Evolutionary conservation across 305 asterid species (phyloP).

Genomic region (Stenogyne calaminthoides): DNA sequence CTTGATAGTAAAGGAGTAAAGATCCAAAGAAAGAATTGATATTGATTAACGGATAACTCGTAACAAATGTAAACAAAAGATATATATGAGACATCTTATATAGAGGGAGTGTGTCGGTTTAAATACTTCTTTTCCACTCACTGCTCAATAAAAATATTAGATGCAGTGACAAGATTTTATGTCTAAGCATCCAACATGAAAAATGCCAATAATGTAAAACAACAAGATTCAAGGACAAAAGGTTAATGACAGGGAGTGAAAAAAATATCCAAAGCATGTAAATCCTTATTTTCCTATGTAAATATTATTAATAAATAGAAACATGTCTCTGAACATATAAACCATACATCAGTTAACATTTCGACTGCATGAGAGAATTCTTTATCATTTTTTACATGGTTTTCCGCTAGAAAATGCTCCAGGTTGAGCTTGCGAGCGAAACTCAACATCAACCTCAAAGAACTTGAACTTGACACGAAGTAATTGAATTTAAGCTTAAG

Average conservation of each 20-base stretch:
- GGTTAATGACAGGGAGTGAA: neutral
- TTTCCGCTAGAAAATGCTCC: neutral
- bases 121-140: neutral
- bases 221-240: neutral
- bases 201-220: neutral
- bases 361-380: neutral
- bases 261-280: neutral
- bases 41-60: neutral
- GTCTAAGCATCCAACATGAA: slow-evolving; percentile 1
- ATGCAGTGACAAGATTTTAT: neutral
- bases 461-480: neutral
- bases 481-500: neutral
- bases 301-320: neutral
- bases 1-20: neutral
- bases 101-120: neutral
- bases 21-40: neutral
- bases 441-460: neutral
- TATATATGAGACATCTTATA: neutral
- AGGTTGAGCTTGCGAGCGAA: neutral
- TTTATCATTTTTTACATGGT: neutral
- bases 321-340: slow-evolving; percentile 1
- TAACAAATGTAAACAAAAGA: neutral
- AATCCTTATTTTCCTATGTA: neutral
- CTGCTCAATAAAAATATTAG: neutral
- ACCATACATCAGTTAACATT: neutral